phyloP scores from a whole-genome alignment of 2,329 filamentous ascomycete genomes.

The Dothidotthia symphoricarpi region DNA sequence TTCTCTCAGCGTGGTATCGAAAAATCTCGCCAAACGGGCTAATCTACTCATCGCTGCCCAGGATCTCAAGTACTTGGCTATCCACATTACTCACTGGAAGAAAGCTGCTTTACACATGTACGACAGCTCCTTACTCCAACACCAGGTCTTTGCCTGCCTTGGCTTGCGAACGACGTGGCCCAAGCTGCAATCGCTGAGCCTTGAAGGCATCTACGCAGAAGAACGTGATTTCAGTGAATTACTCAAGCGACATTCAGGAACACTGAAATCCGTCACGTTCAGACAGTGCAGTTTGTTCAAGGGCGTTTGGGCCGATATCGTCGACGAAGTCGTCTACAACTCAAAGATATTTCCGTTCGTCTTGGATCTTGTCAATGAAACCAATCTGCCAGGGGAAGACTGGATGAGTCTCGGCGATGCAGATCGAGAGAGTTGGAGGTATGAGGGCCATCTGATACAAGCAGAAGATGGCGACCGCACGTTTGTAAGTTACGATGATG shows the following conservation, averaged over 20 bases:
- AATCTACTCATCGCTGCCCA: slow-evolving; percentile 16
- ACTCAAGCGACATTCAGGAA: slow-evolving; percentile 20
- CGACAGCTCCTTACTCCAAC: slow-evolving; percentile 4
- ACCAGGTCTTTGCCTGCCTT: slow-evolving; percentile 12
- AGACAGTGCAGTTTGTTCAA: slow-evolving; percentile 12
- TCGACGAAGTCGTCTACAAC: slow-evolving; percentile 24
- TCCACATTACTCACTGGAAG: slow-evolving; percentile 16
- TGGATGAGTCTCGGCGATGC: not conserved
- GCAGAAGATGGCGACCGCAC: slow-evolving; percentile 8
- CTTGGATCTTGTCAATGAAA: slow-evolving; percentile 24
- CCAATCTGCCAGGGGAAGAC: not conserved
- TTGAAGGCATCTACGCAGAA: slow-evolving; percentile 19
- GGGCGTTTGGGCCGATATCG: slow-evolving; percentile 27
- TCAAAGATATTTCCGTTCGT: slow-evolving; percentile 17
- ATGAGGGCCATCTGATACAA: slow-evolving; percentile 10
- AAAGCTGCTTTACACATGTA: slow-evolving; percentile 4
- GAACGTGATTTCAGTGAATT: slow-evolving; percentile 18
- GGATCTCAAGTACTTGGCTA: slow-evolving; percentile 17
- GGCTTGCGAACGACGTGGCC: slow-evolving; percentile 24
- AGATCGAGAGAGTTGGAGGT: slow-evolving; percentile 8
- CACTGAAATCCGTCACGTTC: slow-evolving; percentile 16
- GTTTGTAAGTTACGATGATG: slow-evolving; percentile 12
- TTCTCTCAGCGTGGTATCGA: not conserved
- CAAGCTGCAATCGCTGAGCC: slow-evolving; percentile 18
- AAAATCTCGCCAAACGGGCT: slow-evolving; percentile 16